Evolutionary conservation across 495 filamentous ascomycete genomes (phyloP).

Genomic region (Penicillium pulvis): DNA sequence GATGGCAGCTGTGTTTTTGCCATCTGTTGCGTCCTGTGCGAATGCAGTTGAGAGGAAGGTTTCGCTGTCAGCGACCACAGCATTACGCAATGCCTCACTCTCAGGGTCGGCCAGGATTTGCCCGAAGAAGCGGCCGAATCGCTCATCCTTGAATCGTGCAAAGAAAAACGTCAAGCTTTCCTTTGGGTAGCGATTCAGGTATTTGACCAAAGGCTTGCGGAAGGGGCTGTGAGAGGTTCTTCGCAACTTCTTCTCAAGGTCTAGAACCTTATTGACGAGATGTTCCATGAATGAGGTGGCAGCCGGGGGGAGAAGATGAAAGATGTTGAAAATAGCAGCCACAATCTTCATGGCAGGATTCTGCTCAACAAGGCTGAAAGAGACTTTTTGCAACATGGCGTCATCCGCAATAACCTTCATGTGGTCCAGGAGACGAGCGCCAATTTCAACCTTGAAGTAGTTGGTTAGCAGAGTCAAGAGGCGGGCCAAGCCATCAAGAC

Average conservation of each 20-base stretch:
- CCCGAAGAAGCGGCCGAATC: conserved; percentile 90
- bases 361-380: conserved; percentile 91
- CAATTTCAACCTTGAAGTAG: conserved; percentile 99
- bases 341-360: conserved; percentile 89
- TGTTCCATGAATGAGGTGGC: conserved; percentile 88
- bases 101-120: conserved; percentile 81
- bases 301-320: conserved; percentile 87
- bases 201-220: conserved; percentile 87
- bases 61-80: conserved; percentile 72
- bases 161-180: conserved; percentile 82
- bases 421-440: conserved; percentile 84
- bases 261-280: conserved; percentile 83
- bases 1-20: conserved; percentile 73
- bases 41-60: conserved; percentile 66
- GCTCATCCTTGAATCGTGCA: conserved; percentile 73
- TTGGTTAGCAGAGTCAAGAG: conserved; percentile 89
- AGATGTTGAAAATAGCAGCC: conserved; percentile 91
- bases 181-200: conserved; percentile 87
- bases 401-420: conserved; percentile 88
- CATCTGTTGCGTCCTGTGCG: conserved; percentile 56
- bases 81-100: conserved; percentile 72
- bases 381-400: conserved; percentile 78
- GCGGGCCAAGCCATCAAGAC: conserved; percentile 86
- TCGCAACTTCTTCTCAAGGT: conserved; percentile 82
- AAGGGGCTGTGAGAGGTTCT: conserved; percentile 94